Conservation (phyloP, 169 alveolate genomes). For the Miamiensis avidus region DNA sequence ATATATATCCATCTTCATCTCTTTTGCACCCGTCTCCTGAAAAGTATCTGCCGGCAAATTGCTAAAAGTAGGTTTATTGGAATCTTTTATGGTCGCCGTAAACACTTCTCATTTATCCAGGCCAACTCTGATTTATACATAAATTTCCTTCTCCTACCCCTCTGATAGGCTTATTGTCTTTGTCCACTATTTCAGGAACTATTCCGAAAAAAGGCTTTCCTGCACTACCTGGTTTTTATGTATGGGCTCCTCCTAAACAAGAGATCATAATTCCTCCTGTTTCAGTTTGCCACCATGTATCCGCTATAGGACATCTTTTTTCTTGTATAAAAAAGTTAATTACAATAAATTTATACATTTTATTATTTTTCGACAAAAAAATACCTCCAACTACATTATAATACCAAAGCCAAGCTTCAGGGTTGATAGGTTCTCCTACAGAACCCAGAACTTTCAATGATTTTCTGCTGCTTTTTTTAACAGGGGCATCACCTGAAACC, state of each 20-base stretch:
- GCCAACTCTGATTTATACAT: conserved; percentile 65
- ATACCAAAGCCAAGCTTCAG: background rate
- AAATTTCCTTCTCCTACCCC: conserved; percentile 65
- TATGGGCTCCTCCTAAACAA: no score
- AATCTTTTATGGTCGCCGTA: conserved; percentile 88
- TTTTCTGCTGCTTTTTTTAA: background rate
- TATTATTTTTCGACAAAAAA: no score
- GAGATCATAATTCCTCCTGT: background rate
- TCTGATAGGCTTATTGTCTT: no score
- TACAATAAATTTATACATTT: no score
- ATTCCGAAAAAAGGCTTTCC: no score
- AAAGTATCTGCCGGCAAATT: conserved; percentile 87
- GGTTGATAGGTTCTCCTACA: background rate
- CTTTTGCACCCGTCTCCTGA: conserved; percentile 97
- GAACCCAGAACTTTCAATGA: background rate
- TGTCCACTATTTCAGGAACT: no score
- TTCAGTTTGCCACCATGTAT: background rate
- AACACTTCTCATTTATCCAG: conserved; percentile 82
- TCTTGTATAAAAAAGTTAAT: no score
- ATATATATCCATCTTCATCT: conserved; percentile 93
- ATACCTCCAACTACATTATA: background rate
- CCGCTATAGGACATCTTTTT: background rate
- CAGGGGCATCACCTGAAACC: conserved; percentile 37
- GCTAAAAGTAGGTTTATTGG: conserved; percentile 79
- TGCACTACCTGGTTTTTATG: no score